Evolutionary conservation across 2,329 filamentous ascomycete genomes (phyloP), one percentile per base, ranked within the genome.

Genomic region (Juglanconis oblonga): DNA sequence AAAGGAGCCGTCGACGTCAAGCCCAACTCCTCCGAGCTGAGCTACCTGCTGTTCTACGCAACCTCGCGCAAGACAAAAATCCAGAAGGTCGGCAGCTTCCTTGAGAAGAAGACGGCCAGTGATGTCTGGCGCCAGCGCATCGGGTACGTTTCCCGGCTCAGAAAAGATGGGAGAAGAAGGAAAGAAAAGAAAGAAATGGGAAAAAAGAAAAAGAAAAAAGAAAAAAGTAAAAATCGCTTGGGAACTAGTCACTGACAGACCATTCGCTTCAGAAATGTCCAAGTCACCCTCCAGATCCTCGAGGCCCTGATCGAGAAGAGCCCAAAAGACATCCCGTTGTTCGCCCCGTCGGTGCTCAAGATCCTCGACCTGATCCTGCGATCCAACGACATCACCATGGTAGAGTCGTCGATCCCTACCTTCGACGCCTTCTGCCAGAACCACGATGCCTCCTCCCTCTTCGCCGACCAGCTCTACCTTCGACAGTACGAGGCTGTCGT

Each of bases 11-110:
- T 93, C 72, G 92, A 97, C 70, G 92, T 97, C 71, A 96, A 94
- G 77, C 93, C 95, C 49, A 98, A 98, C 76, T 92, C 92, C 66
- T 96, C 92, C 77, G 95, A 99, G 80, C 86, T 99, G 64, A 96
- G 92, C 76, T 98, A 98, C 73, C 85, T 99, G 65, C 86, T 98
- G 57, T 98, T 96, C 82, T 98, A 99, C 80, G 92, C 91, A 63
- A 96, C 91, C 72, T 97, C 93, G 68, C 91, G 94, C 62, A 88
- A 92, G 66, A 94, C 91, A 76, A 99, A 98, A 82, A 87, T 98
- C 68, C 91, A 95, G 71, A 99, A 99, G 77, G 93, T 99, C 67
- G 92, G 92, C 74, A 87, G 87, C 68, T 99, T 97, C 72, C 82
- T 99, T 65, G 93, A 98, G 79, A 96, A 94, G 81, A 92, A 94